Base-by-base conservation (phyloP, 768 basidiomycete genomes). In the Lactarius akahatsu region DNA sequence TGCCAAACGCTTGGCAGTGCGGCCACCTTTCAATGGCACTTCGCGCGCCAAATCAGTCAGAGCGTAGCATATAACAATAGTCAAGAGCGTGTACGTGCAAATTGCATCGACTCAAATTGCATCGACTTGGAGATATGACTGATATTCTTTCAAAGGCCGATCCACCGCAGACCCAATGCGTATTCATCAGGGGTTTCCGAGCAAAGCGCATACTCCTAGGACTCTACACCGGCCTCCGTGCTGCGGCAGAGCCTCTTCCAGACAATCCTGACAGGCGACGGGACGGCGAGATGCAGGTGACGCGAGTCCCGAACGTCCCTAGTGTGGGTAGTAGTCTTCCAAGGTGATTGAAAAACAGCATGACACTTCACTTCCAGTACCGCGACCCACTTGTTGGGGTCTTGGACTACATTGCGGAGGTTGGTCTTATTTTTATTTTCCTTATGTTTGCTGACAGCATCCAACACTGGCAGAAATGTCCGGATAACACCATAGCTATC, bases 321-420 rank as follows among this genome's bases (percentile, higher is more conserved):
- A 36, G 3, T 38, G 61, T 66, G 30, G 34, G 61, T 30, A 28
- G 60, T 30, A 28, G 16, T 15, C 20, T 23, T 30, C 11, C 9
- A 9, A n/a, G 32, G 59, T n/a, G 8, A 16, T 28, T 9, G 7
- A 26, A 50, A 20, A 41, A 8, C 34, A 13, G 13, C 34, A 32
- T 66, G 10, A 66, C 20, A 34, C 18, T 28, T 43, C 11, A 28
- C 20, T 54, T 52, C 18, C 15, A 67, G 66, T 64, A 54, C 16
- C 41, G 66, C 32, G 66, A 67, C 28, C 66, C 66, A 4, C 52
- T 67, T 20, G 38, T 36, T 4, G 62, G 62, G 2, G 58, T 67
- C 13, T 55, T 67, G 36, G 67, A 66, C 54, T 68, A 65, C 57
- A 57, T 68, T 28, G 36, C 38, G 7, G 67, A 68, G 64, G 67